Conservation (phyloP, 768 basidiomycete species). For the Candolleomyces aberdarensis region DNA sequence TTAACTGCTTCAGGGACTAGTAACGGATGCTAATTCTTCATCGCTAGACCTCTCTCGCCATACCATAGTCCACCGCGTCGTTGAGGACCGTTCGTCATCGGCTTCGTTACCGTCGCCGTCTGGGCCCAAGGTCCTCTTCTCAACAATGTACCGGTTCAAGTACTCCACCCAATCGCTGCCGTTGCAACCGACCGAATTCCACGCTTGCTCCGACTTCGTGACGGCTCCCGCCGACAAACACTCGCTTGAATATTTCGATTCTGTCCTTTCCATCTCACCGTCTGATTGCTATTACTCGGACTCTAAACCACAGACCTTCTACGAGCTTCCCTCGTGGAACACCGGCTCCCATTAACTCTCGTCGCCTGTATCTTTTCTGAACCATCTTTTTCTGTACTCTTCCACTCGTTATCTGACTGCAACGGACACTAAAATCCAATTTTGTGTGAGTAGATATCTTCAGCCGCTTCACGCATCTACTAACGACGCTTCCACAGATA, state of each 20-base stretch:
- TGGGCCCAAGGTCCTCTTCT: slow-evolving; percentile 41
- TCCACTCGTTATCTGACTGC: neutral
- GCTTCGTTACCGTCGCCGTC: slow-evolving; percentile 14
- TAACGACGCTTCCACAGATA: too few species aligned
- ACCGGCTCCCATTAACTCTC: neutral
- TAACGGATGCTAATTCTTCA: neutral
- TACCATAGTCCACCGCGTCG: slow-evolving; percentile 64
- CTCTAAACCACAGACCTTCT: neutral
- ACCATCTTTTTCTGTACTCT: neutral
- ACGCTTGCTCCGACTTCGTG: slow-evolving; percentile 5
- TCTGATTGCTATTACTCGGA: slow-evolving; percentile 7
- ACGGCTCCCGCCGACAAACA: slow-evolving; percentile 1
- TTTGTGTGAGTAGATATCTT: too few species aligned
- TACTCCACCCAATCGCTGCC: slow-evolving; percentile 18
- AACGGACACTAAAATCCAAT: too few species aligned
- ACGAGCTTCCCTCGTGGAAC: neutral
- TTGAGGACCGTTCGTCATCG: slow-evolving; percentile 29
- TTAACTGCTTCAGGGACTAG: slow-evolving; percentile 7
- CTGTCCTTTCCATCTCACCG: slow-evolving; percentile 2
- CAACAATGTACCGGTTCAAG: slow-evolving; percentile 56
- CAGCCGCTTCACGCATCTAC: too few species aligned
- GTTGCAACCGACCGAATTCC: slow-evolving; percentile 7
- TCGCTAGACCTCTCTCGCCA: slow-evolving; percentile 60
- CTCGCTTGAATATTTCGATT: slow-evolving; percentile 7
- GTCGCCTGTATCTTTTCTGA: slow-evolving; percentile 1